phyloP scores from a whole-genome alignment of 2,329 filamentous ascomycete genomes.

The Ciborinia camelliae region DNA sequence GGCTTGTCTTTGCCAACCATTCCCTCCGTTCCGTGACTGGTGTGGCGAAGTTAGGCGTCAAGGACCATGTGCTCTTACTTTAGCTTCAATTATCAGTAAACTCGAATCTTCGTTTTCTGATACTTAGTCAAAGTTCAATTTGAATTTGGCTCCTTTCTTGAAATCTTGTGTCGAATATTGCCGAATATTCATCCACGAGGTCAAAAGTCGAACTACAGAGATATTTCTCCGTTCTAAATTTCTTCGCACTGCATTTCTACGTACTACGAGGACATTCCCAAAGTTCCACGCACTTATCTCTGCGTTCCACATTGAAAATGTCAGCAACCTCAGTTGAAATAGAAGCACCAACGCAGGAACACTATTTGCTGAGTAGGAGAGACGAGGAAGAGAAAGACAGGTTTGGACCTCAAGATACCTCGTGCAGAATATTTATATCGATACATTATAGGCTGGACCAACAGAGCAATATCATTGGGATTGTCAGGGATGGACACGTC shows the following conservation, averaged over 20 bases:
- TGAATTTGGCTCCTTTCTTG: not conserved
- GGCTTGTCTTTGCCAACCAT: too few species aligned
- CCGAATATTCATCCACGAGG: not conserved
- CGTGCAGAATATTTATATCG: not conserved
- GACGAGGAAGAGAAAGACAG: not conserved
- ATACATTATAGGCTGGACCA: not conserved
- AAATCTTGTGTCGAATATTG: not conserved
- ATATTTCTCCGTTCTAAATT: not conserved
- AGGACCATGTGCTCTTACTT: too few species aligned
- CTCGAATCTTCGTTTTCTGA: too few species aligned
- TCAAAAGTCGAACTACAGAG: not conserved
- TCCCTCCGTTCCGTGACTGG: too few species aligned
- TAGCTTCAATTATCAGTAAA: too few species aligned
- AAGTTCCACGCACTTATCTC: not conserved
- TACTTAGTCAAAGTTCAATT: too few species aligned
- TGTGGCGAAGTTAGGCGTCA: too few species aligned
- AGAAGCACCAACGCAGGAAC: not conserved
- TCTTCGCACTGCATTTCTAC: too few species aligned
- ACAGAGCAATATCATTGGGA: not conserved
- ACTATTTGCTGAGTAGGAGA: conserved; percentile 3
- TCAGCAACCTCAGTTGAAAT: not conserved
- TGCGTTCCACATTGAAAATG: not conserved
- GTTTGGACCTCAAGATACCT: not conserved
- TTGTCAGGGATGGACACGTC: not conserved
- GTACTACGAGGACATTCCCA: too few species aligned